Percentiles rank a stretch among this genome's conserved stretches.
Conservation (phyloP, 1,284 basidiomycete genomes). For the Tylopilus sp. region DNA sequence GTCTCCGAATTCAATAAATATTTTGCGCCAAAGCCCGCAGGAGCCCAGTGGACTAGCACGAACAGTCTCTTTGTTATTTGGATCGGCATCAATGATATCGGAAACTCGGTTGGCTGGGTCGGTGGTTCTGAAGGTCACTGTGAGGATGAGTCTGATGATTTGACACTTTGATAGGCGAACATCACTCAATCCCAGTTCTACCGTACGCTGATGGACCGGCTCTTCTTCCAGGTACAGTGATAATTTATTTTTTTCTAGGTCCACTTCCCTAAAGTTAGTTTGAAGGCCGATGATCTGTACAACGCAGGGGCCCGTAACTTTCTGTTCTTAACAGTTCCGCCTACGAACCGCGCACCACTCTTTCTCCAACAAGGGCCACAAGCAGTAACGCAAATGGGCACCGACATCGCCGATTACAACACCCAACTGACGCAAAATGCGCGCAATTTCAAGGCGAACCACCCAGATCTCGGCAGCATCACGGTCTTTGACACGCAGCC, state of each 20-base stretch:
- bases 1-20: conserved; percentile 53
- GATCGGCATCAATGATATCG: conserved; percentile 67
- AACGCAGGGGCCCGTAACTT: conserved; percentile 55
- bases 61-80: conserved; percentile 60
- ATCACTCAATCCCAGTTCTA: conserved; percentile 52
- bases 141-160: neutral
- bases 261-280: conserved; percentile 2
- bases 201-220: conserved; percentile 46
- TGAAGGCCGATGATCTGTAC: conserved; percentile 53
- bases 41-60: conserved; percentile 50
- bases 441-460: conserved; percentile 39
- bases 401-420: conserved; percentile 51
- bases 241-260: too few relatives aligned
- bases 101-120: conserved; percentile 53
- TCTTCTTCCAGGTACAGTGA: conserved; percentile 50
- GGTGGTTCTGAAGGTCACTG: conserved; percentile 8
- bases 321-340: conserved; percentile 65
- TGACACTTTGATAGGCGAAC: conserved; percentile 42
- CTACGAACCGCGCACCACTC: conserved; percentile 56
- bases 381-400: conserved; percentile 37
- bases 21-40: conserved; percentile 47
- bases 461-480: conserved; percentile 43
- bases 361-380: conserved; percentile 46
- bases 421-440: conserved; percentile 40
- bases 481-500: conserved; percentile 54